Evolutionary conservation across 352 stramenopile species (phyloP), one percentile per base, ranked within the genome.

Genomic region (Peronosclerospora sorghi): DNA sequence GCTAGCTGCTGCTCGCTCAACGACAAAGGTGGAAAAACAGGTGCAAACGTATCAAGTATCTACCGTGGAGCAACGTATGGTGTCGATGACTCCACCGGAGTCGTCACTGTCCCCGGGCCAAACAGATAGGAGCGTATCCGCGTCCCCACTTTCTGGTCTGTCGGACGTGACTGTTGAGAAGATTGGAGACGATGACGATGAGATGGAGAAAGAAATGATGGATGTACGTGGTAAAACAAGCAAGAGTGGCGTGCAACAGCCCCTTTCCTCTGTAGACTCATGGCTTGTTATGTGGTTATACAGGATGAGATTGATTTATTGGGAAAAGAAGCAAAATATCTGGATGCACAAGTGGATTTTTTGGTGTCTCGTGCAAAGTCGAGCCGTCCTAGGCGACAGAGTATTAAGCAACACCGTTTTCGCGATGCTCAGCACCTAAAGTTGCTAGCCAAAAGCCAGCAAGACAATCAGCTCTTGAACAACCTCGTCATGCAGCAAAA

Each of bases 281-380:
- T 26, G 3, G 21, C 21, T 26, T 41, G 29, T 29, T 21, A 32
- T 35, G 19, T 13, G 26, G 20, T 35, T 39, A 1, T 30, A 2
- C 21, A 84, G 65, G 57, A 80, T 35, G 68, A 86, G 26, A 48
- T 63, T 15, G 61, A 83, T 17, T 28, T 86, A 54, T 41, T 86
- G 38, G 41, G 69, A 48, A 86, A 86, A 40, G 74, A 86, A 26
- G 66, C 60, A 36, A 86, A 73, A 51, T 84, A 84, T 41, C 26
- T 86, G 35, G 65, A 77, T 37, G 74, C 74, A 0, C 71, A 86
- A 49, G 68, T 62, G 37, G 68, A 83, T 45, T 84, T 74, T 41
- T 36, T 86, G 36, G 24, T 79, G 14, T 81, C 74, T 35, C 55
- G 68, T 13, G 65, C 59, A 14, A 74, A 70, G 34, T 73, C 53